phyloP scores from a whole-genome alignment of 192 early-diverging fungal species.

The Mortierella hygrophila region DNA sequence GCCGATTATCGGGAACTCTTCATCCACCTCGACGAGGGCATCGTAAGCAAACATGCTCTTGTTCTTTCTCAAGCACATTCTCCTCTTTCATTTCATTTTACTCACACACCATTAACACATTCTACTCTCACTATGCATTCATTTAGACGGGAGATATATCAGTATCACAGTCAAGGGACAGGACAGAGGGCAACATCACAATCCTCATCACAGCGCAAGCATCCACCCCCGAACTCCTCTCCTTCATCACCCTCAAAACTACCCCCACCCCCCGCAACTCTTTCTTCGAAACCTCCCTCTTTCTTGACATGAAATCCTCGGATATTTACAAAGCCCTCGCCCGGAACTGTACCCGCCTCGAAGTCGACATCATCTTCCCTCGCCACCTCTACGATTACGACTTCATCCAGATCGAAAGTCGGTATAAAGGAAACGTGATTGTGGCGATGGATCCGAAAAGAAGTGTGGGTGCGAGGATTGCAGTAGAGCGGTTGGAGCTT shows the following conservation, averaged over 20 bases:
- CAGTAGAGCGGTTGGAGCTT: neutral
- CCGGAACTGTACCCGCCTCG: slow-evolving; percentile 5
- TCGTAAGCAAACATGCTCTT: neutral
- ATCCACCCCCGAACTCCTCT: neutral
- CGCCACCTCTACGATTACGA: neutral
- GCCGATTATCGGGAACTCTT: neutral
- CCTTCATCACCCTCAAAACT: neutral
- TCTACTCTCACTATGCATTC: neutral
- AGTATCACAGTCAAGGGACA: neutral
- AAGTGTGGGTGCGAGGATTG: neutral
- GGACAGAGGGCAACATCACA: neutral
- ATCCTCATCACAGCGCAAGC: neutral
- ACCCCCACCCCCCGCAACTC: neutral
- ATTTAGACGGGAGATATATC: neutral
- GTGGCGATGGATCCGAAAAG: neutral
- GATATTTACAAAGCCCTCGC: neutral
- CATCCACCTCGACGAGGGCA: slow-evolving; percentile 4
- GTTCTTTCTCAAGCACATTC: neutral
- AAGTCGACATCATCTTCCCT: slow-evolving; percentile 3
- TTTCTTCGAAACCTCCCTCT: neutral
- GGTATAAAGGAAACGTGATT: neutral
- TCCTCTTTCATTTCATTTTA: neutral
- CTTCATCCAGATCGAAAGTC: neutral
- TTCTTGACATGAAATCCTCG: neutral
- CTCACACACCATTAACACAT: neutral